phyloP scores from a whole-genome alignment of 306 rosid species.

The Corylus americana region DNA sequence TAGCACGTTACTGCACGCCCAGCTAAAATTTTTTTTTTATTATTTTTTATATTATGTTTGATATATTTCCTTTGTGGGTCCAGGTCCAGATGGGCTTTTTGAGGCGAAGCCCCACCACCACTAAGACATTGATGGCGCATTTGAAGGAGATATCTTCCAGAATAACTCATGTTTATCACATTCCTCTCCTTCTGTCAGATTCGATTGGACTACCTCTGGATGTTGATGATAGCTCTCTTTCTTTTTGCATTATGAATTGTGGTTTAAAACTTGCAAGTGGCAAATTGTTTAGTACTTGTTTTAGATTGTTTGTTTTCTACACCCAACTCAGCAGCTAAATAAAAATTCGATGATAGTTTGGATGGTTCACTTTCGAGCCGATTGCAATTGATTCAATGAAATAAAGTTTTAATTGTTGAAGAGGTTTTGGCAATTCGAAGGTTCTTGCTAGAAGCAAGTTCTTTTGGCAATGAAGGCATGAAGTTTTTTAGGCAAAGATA shows the following conservation, averaged over 20 bases:
- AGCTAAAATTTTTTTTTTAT: too few species aligned
- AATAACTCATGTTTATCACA: constrained; percentile 2
- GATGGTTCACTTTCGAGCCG: neutral
- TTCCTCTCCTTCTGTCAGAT: constrained; percentile 11
- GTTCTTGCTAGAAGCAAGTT: neutral
- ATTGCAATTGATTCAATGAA: neutral
- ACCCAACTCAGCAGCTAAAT: constrained; percentile 15
- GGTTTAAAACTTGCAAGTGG: constrained; percentile 15
- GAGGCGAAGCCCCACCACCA: constrained; percentile 59
- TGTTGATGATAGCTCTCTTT: constrained; percentile 1
- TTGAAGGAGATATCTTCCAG: neutral
- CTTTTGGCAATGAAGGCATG: too few species aligned
- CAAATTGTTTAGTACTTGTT: neutral
- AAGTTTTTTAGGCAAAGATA: too few species aligned
- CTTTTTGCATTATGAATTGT: constrained; percentile 15
- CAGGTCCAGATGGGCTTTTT: constrained; percentile 65
- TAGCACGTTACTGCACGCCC: too few species aligned
- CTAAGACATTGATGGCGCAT: constrained; percentile 24
- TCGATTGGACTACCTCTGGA: constrained; percentile 6
- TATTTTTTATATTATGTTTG: neutral
- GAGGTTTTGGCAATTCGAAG: neutral
- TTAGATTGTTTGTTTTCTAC: neutral
- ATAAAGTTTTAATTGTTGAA: neutral
- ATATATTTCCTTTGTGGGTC: neutral
- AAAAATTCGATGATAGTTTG: constrained; percentile 22